phyloP scores from a whole-genome alignment of 164 flowering plant genomes.

The Piper betle region DNA sequence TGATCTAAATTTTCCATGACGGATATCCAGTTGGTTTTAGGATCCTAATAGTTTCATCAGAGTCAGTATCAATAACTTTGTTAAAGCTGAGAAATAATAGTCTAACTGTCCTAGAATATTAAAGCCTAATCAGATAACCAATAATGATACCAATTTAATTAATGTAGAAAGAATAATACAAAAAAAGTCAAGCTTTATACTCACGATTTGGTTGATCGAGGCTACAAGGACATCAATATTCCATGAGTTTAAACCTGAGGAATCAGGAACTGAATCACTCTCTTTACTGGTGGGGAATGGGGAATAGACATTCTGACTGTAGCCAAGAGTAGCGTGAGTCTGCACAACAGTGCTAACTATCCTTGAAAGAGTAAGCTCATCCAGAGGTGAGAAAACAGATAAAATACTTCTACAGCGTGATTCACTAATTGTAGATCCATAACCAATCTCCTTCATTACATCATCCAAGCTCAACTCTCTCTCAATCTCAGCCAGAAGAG shows the following conservation, averaged over 20 bases:
- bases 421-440: conserved; percentile 68
- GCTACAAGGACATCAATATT: conserved; percentile 63
- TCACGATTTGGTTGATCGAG: conserved; percentile 76
- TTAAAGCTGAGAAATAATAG: no score
- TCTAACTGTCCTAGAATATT: no score
- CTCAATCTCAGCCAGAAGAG: conserved; percentile 78
- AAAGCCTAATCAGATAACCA: no score
- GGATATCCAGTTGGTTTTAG: conserved; percentile 55
- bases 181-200: conserved; percentile 11
- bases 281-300: conserved; percentile 60
- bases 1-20: conserved; percentile 87
- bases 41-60: conserved; percentile 41
- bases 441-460: conserved; percentile 74
- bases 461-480: conserved; percentile 72
- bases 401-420: conserved; percentile 71
- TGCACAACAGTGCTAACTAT: conserved; percentile 55
- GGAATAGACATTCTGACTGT: conserved; percentile 37
- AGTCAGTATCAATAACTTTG: no score
- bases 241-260: conserved; percentile 56
- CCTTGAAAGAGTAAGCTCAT: conserved; percentile 54
- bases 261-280: conserved; percentile 30
- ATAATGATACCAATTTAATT: not conserved
- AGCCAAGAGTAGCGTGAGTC: conserved; percentile 59
- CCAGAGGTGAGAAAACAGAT: conserved; percentile 63
- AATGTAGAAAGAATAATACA: no score